phyloP scores from a whole-genome alignment of 1,284 basidiomycete species.

The Sporisorium exsertum region DNA sequence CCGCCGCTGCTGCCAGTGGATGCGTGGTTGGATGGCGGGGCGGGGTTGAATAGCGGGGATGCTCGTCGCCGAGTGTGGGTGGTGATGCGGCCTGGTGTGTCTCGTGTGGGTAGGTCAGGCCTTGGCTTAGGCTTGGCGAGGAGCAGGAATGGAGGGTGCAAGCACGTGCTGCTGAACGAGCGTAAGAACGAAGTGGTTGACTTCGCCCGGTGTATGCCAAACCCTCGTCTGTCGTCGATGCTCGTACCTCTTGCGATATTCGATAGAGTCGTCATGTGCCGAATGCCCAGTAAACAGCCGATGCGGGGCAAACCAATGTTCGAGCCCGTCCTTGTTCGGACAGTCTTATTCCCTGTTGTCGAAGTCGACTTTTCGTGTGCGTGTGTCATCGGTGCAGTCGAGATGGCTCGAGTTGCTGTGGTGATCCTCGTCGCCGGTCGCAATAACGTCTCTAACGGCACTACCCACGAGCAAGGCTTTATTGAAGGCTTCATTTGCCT shows the following conservation, averaged over 20 bases:
- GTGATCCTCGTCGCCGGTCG: background rate
- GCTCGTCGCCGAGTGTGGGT: conserved; percentile 2
- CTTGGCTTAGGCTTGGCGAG: background rate
- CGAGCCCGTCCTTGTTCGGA: background rate
- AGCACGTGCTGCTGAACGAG: conserved; percentile 16
- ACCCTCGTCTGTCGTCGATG: background rate
- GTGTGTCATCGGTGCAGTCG: background rate
- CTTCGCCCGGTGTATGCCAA: background rate
- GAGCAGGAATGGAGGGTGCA: background rate
- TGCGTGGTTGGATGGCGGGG: no score
- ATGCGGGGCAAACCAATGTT: background rate
- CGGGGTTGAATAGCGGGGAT: conserved; percentile 20
- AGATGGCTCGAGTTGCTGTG: background rate
- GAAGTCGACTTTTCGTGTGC: no score
- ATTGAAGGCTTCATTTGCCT: conserved; percentile 27
- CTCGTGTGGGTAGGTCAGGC: conserved; percentile 9
- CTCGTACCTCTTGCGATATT: background rate
- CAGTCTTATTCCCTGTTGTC: background rate
- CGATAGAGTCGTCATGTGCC: background rate
- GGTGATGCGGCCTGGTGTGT: background rate
- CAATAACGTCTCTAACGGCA: background rate
- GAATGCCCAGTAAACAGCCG: background rate
- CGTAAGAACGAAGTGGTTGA: conserved; percentile 11
- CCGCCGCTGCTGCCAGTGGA: no score
- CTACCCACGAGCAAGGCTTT: conserved; percentile 3